phyloP scores from a whole-genome alignment of 106 monocot species.

The Triglochin maritima region DNA sequence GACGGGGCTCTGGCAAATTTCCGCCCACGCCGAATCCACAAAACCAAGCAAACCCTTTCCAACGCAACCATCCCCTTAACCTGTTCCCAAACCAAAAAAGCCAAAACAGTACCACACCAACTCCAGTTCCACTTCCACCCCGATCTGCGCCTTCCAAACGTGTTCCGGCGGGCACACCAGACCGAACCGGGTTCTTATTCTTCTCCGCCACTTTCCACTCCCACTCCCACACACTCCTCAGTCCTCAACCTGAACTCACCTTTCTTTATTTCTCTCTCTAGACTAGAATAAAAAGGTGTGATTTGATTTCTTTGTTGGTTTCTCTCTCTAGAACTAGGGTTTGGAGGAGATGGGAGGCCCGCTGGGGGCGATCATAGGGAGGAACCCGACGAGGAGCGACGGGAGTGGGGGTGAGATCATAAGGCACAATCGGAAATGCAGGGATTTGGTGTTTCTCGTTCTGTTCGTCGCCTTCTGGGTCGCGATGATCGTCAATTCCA shows the following conservation, averaged over 20 bases:
- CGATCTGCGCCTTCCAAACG: too few species aligned
- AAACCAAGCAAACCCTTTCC: too few species aligned
- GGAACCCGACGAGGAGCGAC: constrained; percentile 30
- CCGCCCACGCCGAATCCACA: too few species aligned
- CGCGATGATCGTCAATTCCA: constrained; percentile 82
- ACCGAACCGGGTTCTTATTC: not conserved
- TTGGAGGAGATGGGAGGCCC: constrained; percentile 17
- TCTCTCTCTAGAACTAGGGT: constrained; percentile 6
- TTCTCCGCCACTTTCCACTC: not conserved
- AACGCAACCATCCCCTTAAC: too few species aligned
- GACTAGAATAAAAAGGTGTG: too few species aligned
- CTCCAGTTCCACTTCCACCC: too few species aligned
- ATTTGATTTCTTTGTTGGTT: constrained; percentile 1
- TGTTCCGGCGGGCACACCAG: too few species aligned
- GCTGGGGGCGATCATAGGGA: constrained; percentile 60
- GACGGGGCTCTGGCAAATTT: too few species aligned
- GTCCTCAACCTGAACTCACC: not conserved
- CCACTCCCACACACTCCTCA: not conserved
- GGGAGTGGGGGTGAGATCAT: constrained; percentile 37
- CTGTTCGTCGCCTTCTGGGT: constrained; percentile 72
- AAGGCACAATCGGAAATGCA: constrained; percentile 52
- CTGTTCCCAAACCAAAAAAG: too few species aligned
- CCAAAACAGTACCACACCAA: too few species aligned
- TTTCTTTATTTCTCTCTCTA: not conserved
- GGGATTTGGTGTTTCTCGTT: constrained; percentile 57